Percentiles rank a stretch among this genome's conserved stretches.
phyloP scores from a whole-genome alignment of 306 rosid species.

The Cercis canadensis region DNA sequence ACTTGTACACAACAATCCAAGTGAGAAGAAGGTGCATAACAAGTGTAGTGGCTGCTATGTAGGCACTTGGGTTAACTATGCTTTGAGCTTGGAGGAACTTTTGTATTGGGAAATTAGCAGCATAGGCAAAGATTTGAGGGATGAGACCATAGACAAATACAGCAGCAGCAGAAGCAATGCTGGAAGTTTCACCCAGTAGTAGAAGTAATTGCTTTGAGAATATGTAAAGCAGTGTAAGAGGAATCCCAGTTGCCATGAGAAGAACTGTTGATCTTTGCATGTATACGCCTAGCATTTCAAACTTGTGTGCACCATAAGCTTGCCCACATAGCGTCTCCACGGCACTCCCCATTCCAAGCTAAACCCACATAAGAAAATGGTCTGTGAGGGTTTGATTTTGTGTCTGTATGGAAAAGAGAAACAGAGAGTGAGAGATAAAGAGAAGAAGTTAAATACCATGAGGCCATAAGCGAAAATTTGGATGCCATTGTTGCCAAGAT shows the following conservation, averaged over 20 bases:
- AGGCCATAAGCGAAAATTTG: slow-evolving; percentile 62
- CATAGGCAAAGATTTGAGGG: slow-evolving; percentile 66
- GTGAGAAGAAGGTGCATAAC: slow-evolving; percentile 39
- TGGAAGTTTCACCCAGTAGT: slow-evolving; percentile 44
- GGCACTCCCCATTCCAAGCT: slow-evolving; percentile 74
- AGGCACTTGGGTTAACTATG: slow-evolving; percentile 56
- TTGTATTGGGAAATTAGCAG: slow-evolving; percentile 60
- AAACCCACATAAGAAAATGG: background rate
- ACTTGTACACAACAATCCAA: slow-evolving; percentile 48
- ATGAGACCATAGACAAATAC: slow-evolving; percentile 57
- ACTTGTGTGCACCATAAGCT: slow-evolving; percentile 61
- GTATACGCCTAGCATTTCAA: slow-evolving; percentile 54
- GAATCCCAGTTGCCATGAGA: slow-evolving; percentile 45
- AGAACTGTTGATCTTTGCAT: slow-evolving; percentile 54
- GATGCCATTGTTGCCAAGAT: slow-evolving; percentile 64
- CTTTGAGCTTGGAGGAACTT: slow-evolving; percentile 69
- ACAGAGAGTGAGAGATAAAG: background rate
- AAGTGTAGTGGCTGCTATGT: slow-evolving; percentile 42
- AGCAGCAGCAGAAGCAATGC: slow-evolving; percentile 43
- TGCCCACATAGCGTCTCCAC: slow-evolving; percentile 74
- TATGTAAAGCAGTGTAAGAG: slow-evolving; percentile 44
- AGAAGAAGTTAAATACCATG: slow-evolving; percentile 39
- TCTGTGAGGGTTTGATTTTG: background rate
- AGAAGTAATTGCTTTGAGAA: slow-evolving; percentile 46
- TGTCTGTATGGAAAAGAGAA: background rate